Evolutionary conservation across 2,329 filamentous ascomycete species (phyloP), one percentile per base, ranked within the genome.

Genomic region (Chaetomium sp.): DNA sequence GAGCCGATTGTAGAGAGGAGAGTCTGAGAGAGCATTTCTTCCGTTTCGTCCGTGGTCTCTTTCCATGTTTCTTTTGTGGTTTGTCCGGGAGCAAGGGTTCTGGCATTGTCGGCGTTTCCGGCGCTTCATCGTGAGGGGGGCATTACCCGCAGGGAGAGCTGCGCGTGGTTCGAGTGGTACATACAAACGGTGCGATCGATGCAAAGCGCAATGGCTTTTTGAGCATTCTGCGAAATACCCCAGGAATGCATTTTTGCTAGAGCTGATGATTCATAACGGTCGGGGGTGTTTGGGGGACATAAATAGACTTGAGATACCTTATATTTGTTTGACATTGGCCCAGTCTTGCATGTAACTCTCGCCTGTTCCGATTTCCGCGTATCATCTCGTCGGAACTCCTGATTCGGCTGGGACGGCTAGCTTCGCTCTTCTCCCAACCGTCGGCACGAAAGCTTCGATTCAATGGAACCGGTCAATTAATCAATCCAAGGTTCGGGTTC

Each of bases 1-100:
- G 68, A 76, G 68, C 69, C 77, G 1, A 88, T 90, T 61, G 73
- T 75, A 3, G 84, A 86, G 72, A 84, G 78, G 74, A 73, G 79
- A 65, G 70, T 67, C 4, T 67, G 68, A n/a, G 79, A 52, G 11
- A 32, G 1, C 12, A 42, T 12, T 53, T 34, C 11, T n/a, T 5
- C 12, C 37, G n/a, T 36, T 7, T 35, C 5, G 7, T 33, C 6
- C 7, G 33, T 1, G 32, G 44, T 27, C 19, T 27, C 19, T 27
- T 27, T 27, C 19, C 19, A 27, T 27, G 19, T 27, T 27, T 27
- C 19, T 27, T 27, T 27, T 27, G 19, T 27, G 19, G 19, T 27
- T 27, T 27, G 19, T 27, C 19, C 19, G 44, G 43, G 36, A 35
- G 44, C 11, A n/a, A 34, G 44, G 11, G 33, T 48, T 19, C 9